Evolutionary conservation across 257 asterid genomes (phyloP), one percentile per base, ranked within the genome.

Genomic region (Buddleja alternifolia): DNA sequence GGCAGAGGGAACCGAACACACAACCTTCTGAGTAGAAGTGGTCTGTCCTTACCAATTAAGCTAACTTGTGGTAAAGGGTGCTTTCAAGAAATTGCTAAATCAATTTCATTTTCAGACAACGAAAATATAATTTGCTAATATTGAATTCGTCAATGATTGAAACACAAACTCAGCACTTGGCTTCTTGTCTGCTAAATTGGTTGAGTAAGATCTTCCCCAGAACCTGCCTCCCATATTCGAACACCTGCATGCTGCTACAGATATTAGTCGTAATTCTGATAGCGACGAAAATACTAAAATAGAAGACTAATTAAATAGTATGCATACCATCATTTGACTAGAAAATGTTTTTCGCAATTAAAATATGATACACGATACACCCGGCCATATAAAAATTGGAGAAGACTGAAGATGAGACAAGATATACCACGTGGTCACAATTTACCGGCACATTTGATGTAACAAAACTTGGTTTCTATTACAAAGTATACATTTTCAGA

Each of bases 211-310:
- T 10, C 40, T 67, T 8, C 48, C 60, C 19, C 12, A 3, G 23
- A 34, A 71, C 44, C 61, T 55, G 72, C 62, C 55, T 21, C 42
- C 55, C 74, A 21, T 19, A 57, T 15, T 6, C 36, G 3, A 9
- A 40, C 37, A 62, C 50, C 48, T 42, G 42, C 39, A 14, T 59
- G 34, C 45, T 29, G 34, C 34, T 1, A 1, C 34, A 29, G 2
- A 29, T 29, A 1, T 29, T 29, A 29, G 2, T 29, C 2, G 5
- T 29, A 29, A 29, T 29, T 29, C 34, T 29, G 34, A 29, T 5
- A 1, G 2, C 5, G 34, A 29, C 34, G n/a, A 29, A 29, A 29
- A 29, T 29, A 2, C 34, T 29, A 29, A 29, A 29, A 29, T 29
- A n/a, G n/a, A n/a, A n/a, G 34, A 29, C 34, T n/a, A 29, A 29